Percentiles rank a stretch among this genome's conserved stretches.
phyloP scores from a whole-genome alignment of 2,329 filamentous ascomycete species.

The Ascochyta lentis region DNA sequence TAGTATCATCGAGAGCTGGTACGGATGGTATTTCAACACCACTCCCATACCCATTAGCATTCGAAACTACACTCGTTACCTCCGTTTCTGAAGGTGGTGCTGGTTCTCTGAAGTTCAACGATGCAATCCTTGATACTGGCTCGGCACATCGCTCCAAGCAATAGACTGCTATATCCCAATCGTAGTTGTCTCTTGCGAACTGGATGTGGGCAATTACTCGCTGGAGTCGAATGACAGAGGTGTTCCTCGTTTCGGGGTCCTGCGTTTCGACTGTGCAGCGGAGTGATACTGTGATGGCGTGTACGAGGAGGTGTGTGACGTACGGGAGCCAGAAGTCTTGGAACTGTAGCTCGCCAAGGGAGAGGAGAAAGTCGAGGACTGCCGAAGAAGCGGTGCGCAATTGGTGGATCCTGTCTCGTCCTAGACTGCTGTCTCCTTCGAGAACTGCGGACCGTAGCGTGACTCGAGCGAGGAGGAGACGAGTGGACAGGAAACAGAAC shows the following conservation, averaged over 20 bases:
- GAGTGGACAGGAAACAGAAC: conserved; percentile 51
- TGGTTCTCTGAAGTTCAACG: conserved; percentile 33
- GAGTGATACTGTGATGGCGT: conserved; percentile 60
- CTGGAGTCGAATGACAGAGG: conserved; percentile 57
- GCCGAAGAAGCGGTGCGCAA: conserved; percentile 58
- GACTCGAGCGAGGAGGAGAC: conserved; percentile 49
- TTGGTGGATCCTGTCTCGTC: conserved; percentile 50
- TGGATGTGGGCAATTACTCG: conserved; percentile 57
- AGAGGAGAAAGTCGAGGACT: conserved; percentile 59
- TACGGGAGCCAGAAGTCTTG: conserved; percentile 60
- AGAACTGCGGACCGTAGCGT: conserved; percentile 42
- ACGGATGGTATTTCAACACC: conserved; percentile 15
- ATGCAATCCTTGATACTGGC: conserved; percentile 46
- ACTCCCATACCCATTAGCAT: conserved; percentile 8
- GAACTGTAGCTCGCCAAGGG: conserved; percentile 55
- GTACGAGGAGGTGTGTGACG: conserved; percentile 61
- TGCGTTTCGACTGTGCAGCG: conserved; percentile 60
- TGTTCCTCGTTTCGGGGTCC: conserved; percentile 54
- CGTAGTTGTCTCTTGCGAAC: conserved; percentile 56
- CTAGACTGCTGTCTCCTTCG: conserved; percentile 28
- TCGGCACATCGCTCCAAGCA: conserved; percentile 55
- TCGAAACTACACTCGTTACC: conserved; percentile 16
- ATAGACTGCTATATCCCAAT: conserved; percentile 64
- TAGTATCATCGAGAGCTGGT: conserved; percentile 37
- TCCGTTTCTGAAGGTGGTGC: conserved; percentile 27